Evolutionary conservation across 345 rosid genomes (phyloP), one percentile per base, ranked within the genome.

Genomic region (Salix udensis): DNA sequence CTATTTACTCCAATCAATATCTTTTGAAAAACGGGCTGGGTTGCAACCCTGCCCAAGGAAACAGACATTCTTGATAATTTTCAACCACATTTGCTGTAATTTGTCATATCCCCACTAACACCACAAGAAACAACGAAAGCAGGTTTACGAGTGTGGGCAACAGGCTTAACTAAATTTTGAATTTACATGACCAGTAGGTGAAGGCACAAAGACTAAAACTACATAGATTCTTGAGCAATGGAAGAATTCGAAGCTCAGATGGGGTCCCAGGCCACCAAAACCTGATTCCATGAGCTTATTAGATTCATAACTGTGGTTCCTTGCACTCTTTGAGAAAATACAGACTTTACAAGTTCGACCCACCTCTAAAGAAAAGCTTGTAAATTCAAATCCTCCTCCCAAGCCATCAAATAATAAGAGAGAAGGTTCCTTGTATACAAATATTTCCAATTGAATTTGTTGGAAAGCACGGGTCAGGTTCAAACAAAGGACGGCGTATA

Each of bases 171-270:
- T 75, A 69, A 67, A 82, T 6, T 28, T 64, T 84, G 80, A 81
- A 83, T 52, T 74, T 65, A 64, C 79, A 80, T 64, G 85, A 87
- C 84, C 71, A 68, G 82, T 80, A 76, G 87, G 86, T 83, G 80
- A 67, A 76, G 72, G 79, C 69, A 74, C 65, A 42, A 48, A 65
- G 60, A 80, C 77, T 66, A 48, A 26, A 53, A 15, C 26, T 66
- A 8, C 40, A 37, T 73, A 53, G 71, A 82, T 60, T 73, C 84
- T 30, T 65, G 37, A 39, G 58, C 50, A 73, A 70, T 70, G 82
- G 46, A 67, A 61, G 74, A 67, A 21, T 21, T 28, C 18, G 69
- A 30, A 15, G 44, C 18, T 16, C 26, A 66, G 12, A n/a, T 55
- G 62, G 7, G 62, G 62, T 55, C 62, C 26, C 62, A 8, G 3